Evolutionary conservation across 495 filamentous ascomycete species (phyloP), one percentile per base, ranked within the genome.

Genomic region (Aspergillus egyptiacus): DNA sequence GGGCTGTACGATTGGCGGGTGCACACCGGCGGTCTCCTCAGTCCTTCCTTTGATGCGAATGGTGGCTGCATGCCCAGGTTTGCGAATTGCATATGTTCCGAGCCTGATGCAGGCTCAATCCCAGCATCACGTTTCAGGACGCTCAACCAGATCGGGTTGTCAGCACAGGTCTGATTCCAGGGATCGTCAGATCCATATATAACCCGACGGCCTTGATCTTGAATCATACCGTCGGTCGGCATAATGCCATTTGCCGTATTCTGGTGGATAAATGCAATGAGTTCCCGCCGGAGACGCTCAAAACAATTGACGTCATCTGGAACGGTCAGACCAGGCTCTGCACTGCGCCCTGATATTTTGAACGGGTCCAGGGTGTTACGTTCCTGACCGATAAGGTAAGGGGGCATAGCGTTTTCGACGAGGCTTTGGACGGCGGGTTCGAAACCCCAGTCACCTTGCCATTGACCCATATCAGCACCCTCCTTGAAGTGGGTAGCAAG

Each of bases 361-460:
- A 60, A 75, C 18, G 71, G 72, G 45, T 73, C 52, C 14, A 62
- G 50, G n/a, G 61, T 61, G 6, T 55, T 51, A 48, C 63, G 60
- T 39, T 75, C 73, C 11, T 67, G 62, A 14, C 63, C 71, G 53
- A 73, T 76, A 32, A 76, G 58, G 47, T 71, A 84, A 13, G 82
- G 81, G 0, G 83, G 84, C 50, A 86, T 83, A 27, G 81, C 81
- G 59, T 86, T 86, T 61, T 86, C 83, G 50, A 87, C 80, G 58
- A 85, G 72, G 56, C 79, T 73, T 51, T 82, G 72, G 43, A 89
- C 78, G 28, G 74, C 72, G 5, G 72, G 73, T 43, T 89, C 85
- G 48, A 89, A 87, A 67, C 85, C 85, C 84, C 85, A 87, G 62
- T 85, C 84, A 56, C 85, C 84, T 68, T 83, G 81, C 85, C 85